Evolutionary conservation across 2,329 filamentous ascomycete species (phyloP).

Genomic region (Pestalotiopsis sp.): DNA sequence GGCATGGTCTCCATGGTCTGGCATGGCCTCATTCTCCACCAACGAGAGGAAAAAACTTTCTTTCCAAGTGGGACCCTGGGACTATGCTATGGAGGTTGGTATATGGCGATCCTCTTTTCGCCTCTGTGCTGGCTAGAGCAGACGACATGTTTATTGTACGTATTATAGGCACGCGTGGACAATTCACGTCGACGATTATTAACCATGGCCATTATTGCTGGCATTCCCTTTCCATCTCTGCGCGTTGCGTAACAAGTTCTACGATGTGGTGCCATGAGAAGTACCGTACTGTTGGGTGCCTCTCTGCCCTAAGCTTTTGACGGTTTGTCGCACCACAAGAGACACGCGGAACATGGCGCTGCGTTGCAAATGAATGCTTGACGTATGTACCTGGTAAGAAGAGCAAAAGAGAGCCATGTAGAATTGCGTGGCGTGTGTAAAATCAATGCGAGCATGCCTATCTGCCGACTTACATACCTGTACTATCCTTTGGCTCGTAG

Average conservation of each 20-base stretch:
- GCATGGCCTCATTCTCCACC: conserved; percentile 6
- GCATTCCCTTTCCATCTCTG: too few relatives aligned
- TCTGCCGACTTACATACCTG: not conserved
- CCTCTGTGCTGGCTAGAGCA: not conserved
- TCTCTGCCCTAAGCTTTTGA: not conserved
- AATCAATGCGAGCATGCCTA: not conserved
- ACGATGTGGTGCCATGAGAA: not conserved
- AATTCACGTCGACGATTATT: too few relatives aligned
- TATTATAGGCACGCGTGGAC: not conserved
- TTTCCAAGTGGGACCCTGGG: not conserved
- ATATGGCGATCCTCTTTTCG: not conserved
- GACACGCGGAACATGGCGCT: not conserved
- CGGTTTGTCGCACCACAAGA: conserved; percentile 8
- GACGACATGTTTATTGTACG: not conserved
- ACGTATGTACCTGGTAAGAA: not conserved
- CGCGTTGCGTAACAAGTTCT: not conserved
- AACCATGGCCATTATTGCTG: too few relatives aligned
- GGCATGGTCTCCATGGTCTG: not conserved
- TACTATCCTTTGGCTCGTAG: not conserved
- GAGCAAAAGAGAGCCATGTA: not conserved
- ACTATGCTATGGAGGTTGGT: conserved; percentile 3
- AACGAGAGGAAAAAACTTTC: not conserved
- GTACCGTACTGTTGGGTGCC: not conserved
- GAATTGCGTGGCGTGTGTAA: not conserved
- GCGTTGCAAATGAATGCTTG: not conserved